A percentile compares a stretch with the other conserved stretches of the same genome.
These are phyloP conservation scores for Cadophora malorum DNA, from an alignment of 2,329 filamentous ascomycete genomes.

Conservation along the genomic window DNA sequence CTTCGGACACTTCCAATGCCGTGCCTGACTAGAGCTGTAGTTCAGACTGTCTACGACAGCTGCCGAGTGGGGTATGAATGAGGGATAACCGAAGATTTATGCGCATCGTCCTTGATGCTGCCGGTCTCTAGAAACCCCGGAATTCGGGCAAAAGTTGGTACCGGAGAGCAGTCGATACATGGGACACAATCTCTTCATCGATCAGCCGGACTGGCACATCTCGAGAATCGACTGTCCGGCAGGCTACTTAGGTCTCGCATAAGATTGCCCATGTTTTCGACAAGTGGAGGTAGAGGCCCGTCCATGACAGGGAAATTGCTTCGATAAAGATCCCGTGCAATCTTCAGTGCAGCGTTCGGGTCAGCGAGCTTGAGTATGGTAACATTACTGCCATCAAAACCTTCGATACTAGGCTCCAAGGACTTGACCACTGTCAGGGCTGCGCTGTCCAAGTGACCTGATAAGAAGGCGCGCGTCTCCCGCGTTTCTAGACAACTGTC, in stretches of 20 bases:
- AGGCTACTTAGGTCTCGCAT: constrained; percentile 65
- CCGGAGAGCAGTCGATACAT: background rate
- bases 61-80: too few relatives aligned
- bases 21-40: too few relatives aligned
- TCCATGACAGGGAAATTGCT: constrained; percentile 56
- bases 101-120: background rate
- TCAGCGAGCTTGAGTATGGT: background rate
- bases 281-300: constrained; percentile 62
- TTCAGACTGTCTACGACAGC: too few relatives aligned
- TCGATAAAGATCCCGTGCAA: constrained; percentile 62
- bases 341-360: constrained; percentile 50
- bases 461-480: constrained; percentile 9
- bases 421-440: background rate
- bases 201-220: constrained; percentile 16
- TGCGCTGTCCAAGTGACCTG: constrained; percentile 4
- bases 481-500: background rate
- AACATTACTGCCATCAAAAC: background rate
- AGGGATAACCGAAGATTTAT: too few relatives aligned
- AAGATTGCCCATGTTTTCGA: constrained; percentile 71
- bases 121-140: background rate
- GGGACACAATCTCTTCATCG: background rate
- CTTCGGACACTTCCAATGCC: too few relatives aligned
- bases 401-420: background rate
- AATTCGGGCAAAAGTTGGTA: background rate
- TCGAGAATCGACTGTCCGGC: constrained; percentile 45